Evolutionary conservation across 331 rosid genomes (phyloP).

Genomic region (Phaseolus coccineus): DNA sequence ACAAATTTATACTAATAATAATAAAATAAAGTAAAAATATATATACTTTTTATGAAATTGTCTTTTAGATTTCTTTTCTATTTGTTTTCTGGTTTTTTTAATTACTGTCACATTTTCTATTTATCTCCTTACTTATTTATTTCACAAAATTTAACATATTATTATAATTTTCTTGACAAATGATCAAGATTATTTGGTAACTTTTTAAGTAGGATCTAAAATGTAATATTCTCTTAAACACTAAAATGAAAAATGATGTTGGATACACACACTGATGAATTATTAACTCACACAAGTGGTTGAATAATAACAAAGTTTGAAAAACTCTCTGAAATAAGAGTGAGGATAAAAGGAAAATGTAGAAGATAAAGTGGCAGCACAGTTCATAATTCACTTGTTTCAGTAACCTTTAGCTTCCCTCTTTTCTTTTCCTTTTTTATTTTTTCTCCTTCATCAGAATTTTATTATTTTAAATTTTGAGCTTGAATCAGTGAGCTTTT

Average conservation of each 20-base stretch:
- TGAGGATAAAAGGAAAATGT: constrained; percentile 34
- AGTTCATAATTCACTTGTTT: constrained; percentile 38
- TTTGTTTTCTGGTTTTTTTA: no score
- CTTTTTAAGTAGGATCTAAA: neutral
- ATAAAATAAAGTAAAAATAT: no score
- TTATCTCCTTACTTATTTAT: no score
- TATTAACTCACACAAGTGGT: neutral
- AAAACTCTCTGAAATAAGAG: neutral
- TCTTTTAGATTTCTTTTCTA: no score
- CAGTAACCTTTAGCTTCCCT: constrained; percentile 42
- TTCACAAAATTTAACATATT: no score
- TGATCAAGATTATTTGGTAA: neutral
- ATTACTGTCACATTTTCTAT: no score
- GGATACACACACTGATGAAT: no score
- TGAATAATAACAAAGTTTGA: neutral
- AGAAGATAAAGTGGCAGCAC: constrained; percentile 43
- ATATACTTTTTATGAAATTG: no score
- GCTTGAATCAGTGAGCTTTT: constrained; percentile 49
- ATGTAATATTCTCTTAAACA: neutral
- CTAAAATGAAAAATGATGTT: no score
- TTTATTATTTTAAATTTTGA: neutral
- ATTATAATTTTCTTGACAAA: no score
- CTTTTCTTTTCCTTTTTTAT: constrained; percentile 43
- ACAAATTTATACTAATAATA: no score
- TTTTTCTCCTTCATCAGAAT: neutral